Evolutionary conservation across 2,329 filamentous ascomycete genomes (phyloP).

Genomic region (Aaosphaeria arxii): DNA sequence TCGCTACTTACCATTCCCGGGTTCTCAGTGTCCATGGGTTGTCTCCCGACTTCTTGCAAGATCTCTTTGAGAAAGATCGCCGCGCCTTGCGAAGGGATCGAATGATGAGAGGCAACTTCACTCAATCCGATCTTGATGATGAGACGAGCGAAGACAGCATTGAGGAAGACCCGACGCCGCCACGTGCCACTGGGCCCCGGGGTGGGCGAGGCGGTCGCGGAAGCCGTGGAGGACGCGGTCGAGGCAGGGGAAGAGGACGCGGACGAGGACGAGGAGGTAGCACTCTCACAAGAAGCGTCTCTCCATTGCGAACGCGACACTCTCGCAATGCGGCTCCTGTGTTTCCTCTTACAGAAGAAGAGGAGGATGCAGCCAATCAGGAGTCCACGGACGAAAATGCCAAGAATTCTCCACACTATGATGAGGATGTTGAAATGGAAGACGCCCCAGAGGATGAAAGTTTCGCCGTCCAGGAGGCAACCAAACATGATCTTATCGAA

Average conservation of each 20-base stretch:
- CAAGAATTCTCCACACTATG: slow-evolving; percentile 21
- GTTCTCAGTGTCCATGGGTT: slow-evolving; percentile 34
- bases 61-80: slow-evolving; percentile 14
- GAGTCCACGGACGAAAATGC: slow-evolving; percentile 24
- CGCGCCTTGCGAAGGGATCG: slow-evolving; percentile 9
- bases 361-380: slow-evolving; percentile 36
- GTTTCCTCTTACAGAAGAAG: slow-evolving; percentile 33
- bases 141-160: slow-evolving; percentile 19
- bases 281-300: slow-evolving; percentile 16
- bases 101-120: background rate
- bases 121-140: slow-evolving; percentile 2
- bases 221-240: slow-evolving; percentile 22
- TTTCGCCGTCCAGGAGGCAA: slow-evolving; percentile 8
- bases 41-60: slow-evolving; percentile 28
- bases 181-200: background rate
- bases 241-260: slow-evolving; percentile 24
- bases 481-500: too few relatives aligned
- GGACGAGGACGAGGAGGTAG: slow-evolving; percentile 6
- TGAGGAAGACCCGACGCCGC: slow-evolving; percentile 1
- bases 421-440: slow-evolving; percentile 12
- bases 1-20: slow-evolving; percentile 29
- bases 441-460: slow-evolving; percentile 1
- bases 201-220: slow-evolving; percentile 24
- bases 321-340: slow-evolving; percentile 30
- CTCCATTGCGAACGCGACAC: slow-evolving; percentile 26